A percentile compares a stretch with the other conserved stretches of the same genome.
phyloP scores from a whole-genome alignment of 768 basidiomycete genomes.

The Russula earlei region DNA sequence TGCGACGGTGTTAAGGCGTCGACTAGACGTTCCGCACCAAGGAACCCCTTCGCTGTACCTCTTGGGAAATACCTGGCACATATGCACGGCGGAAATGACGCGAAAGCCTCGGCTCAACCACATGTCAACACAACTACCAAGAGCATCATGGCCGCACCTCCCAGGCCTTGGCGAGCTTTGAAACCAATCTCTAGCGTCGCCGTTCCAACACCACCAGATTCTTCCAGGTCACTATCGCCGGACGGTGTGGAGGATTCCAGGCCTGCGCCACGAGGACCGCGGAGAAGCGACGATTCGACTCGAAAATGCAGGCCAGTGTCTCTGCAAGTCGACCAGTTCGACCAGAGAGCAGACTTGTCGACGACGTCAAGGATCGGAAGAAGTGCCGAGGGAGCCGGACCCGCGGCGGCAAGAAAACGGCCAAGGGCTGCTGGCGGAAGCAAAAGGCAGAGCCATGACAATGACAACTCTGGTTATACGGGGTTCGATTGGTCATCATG shows the following conservation, averaged over 20 bases:
- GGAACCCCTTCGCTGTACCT: conserved; percentile 2
- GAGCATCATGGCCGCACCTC: background rate
- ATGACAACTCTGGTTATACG: too few relatives aligned
- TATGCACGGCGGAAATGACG: background rate
- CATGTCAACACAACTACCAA: background rate
- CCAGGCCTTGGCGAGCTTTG: background rate
- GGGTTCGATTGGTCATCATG: conserved; percentile 3
- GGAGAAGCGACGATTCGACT: background rate
- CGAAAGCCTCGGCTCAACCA: background rate
- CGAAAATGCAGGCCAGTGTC: background rate
- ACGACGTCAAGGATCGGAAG: background rate
- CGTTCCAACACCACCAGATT: conserved; percentile 1
- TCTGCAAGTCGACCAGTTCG: background rate
- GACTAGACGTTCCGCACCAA: background rate
- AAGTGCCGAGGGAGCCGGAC: background rate
- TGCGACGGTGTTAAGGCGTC: background rate
- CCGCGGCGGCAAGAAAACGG: conserved; percentile 1
- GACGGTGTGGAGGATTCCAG: background rate
- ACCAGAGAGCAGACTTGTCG: background rate
- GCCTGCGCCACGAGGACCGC: background rate
- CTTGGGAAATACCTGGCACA: background rate
- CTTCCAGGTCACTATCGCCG: background rate
- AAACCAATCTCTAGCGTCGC: conserved; percentile 10
- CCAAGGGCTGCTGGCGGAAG: background rate
- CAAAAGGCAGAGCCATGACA: background rate